These are phyloP conservation scores for Capronia americana DNA, from an alignment of 2,329 filamentous ascomycete species.

Conservation along the genomic window DNA sequence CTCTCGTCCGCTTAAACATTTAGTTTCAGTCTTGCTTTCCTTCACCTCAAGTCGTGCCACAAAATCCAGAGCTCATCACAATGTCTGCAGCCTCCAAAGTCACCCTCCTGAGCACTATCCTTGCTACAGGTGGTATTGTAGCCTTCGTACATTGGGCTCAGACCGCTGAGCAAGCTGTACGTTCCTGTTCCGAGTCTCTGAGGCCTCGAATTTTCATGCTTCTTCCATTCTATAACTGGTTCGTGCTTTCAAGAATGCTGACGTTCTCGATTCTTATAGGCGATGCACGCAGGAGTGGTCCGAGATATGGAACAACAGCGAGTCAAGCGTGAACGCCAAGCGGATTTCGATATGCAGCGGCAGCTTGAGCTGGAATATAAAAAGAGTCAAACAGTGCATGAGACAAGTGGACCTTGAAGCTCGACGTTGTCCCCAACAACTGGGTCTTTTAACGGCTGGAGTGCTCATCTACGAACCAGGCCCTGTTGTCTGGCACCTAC, in stretches of 20 bases:
- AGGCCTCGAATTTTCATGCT: slow-evolving; percentile 4
- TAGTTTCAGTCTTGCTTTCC: neutral
- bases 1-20: slow-evolving; percentile 23
- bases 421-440: neutral
- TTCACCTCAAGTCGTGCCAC: neutral
- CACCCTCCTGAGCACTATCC: slow-evolving; percentile 77
- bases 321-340: slow-evolving; percentile 85
- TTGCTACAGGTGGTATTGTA: slow-evolving; percentile 78
- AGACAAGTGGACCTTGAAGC: slow-evolving; percentile 34
- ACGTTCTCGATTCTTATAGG: slow-evolving; percentile 53
- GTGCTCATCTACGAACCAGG: neutral
- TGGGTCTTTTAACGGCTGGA: neutral
- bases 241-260: neutral
- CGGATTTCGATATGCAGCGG: slow-evolving; percentile 92
- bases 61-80: neutral
- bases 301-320: slow-evolving; percentile 94
- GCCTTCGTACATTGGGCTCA: slow-evolving; percentile 90
- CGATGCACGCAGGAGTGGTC: slow-evolving; percentile 94
- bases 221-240: neutral
- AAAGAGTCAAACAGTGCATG: slow-evolving; percentile 77
- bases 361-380: slow-evolving; percentile 86
- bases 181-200: slow-evolving; percentile 43
- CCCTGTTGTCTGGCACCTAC: neutral
- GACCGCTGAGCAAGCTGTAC: slow-evolving; percentile 78
- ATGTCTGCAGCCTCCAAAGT: slow-evolving; percentile 94